Conservation (phyloP, 1,284 basidiomycete genomes). For the Moniliophthora roreri region DNA sequence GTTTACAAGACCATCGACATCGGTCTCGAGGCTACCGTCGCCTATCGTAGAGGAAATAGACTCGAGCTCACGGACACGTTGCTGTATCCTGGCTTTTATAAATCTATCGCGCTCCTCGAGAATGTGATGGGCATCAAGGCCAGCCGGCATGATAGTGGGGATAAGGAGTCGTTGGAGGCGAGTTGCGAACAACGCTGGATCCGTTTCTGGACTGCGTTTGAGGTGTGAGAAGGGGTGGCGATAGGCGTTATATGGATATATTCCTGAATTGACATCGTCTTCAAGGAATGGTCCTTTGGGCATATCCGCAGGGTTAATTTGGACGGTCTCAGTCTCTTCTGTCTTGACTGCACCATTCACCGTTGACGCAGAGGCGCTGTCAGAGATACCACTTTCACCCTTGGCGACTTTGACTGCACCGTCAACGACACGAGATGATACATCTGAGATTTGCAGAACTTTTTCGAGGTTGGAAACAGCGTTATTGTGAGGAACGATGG, state of each 20-base stretch:
- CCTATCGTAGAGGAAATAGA: constrained; percentile 81
- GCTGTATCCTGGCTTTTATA: constrained; percentile 87
- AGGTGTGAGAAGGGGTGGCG: constrained; percentile 82
- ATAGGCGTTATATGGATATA: constrained; percentile 98
- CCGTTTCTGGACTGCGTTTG: constrained; percentile 58
- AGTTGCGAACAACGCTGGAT: constrained; percentile 62
- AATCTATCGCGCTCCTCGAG: constrained; percentile 91
- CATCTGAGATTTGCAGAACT: constrained; percentile 56
- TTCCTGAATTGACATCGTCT: constrained; percentile 76
- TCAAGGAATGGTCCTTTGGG: constrained; percentile 76
- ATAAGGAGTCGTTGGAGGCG: constrained; percentile 82
- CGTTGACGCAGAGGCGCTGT: constrained; percentile 21
- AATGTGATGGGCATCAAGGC: constrained; percentile 90
- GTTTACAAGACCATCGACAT: constrained; percentile 45
- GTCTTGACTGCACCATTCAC: constrained; percentile 29
- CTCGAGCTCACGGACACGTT: constrained; percentile 90
- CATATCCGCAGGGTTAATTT: constrained; percentile 48
- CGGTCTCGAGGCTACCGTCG: constrained; percentile 66
- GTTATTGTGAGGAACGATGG: constrained; percentile 65
- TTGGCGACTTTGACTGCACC: constrained; percentile 79
- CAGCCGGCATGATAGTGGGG: constrained; percentile 89
- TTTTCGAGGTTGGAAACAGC: constrained; percentile 65
- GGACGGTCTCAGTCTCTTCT: constrained; percentile 39
- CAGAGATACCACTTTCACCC: constrained; percentile 46
- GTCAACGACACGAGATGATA: constrained; percentile 67